A percentile compares a stretch with the other conserved stretches of the same genome.
These are phyloP conservation scores for Fraxinus angustifolia DNA, from an alignment of 305 asterid species.

Conservation along the genomic window DNA sequence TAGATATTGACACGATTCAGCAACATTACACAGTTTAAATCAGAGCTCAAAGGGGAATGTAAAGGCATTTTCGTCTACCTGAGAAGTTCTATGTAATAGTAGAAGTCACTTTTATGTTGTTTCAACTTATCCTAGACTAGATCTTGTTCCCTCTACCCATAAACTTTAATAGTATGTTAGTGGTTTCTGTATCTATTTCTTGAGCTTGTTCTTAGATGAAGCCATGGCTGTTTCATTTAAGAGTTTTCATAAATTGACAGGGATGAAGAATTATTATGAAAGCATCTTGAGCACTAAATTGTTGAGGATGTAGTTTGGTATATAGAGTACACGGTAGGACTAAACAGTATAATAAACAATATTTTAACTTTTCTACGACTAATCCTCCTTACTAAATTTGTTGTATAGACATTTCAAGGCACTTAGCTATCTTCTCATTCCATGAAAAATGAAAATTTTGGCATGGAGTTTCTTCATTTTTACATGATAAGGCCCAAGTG, in stretches of 20 bases:
- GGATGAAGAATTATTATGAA: conserved; percentile 16
- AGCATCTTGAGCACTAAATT: neutral
- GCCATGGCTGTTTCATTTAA: neutral
- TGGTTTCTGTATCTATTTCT: neutral
- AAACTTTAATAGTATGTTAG: neutral
- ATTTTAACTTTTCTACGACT: neutral
- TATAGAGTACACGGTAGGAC: neutral
- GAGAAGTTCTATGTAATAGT: conserved; percentile 20
- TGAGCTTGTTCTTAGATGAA: neutral
- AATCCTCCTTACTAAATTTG: neutral
- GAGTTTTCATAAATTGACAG: neutral
- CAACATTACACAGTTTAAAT: conserved; percentile 56
- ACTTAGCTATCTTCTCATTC: neutral
- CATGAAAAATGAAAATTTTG: neutral
- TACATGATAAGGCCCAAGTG: neutral
- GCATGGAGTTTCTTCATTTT: neutral
- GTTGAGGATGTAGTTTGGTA: neutral
- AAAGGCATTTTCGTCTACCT: neutral
- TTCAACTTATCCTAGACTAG: neutral
- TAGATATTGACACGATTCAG: conserved; percentile 54
- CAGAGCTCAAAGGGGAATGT: neutral
- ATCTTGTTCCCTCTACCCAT: neutral
- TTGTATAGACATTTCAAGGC: neutral
- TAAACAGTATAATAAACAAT: neutral
- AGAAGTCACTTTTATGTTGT: neutral